Base-by-base conservation (phyloP, 257 asterid genomes). In the Apocynum venetum region DNA sequence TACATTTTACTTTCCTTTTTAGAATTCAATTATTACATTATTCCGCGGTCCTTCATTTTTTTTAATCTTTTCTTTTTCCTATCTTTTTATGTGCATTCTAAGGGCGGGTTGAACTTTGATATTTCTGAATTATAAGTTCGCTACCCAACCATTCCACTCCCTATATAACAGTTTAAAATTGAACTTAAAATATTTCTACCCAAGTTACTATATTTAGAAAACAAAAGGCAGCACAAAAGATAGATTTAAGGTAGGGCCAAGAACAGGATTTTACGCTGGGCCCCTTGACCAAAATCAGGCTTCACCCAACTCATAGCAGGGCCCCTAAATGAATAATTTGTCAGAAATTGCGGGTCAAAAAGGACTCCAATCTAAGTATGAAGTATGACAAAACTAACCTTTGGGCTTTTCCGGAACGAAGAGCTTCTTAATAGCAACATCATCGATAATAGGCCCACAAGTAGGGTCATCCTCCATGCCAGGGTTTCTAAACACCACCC, bases 391-490 rank as follows among this genome's bases (percentile, higher is more conserved):
- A 59, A 36, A 79, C 89, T 73, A 59, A 91, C 97, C 96, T 90
- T 90, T 93, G 61, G 90, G 82, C 82, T 86, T 90, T 41, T 82
- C 93, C 0, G 97, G 99, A 7, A 84, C 92, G 36, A 91, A 91
- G 15, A 93, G 93, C 88, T 95, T 95, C 94, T 95, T 95, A 66
- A 95, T 82, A 8, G 99, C 99, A 49, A 95, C 68, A 72, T 91
- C 96, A 69, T 95, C 99, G 25, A 95, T 93, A 74, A 95, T 95
- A 76, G 99, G 99, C 19, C 98, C 99, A 78, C 99, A 95, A 2
- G 93, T 86, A 4, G 99, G 99, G 80, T 95, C 99, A 67, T 95
- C 99, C 85, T 95, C 99, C 99, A 95, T 95, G 43, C 99, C 98
- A 66, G 99, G 91, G 61, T 95, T 95, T 41, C 81, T 81, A 47